A percentile compares a stretch with the other conserved stretches of the same genome.
phyloP scores from a whole-genome alignment of 306 rosid species.

The Cotoneaster glaucophyllus region DNA sequence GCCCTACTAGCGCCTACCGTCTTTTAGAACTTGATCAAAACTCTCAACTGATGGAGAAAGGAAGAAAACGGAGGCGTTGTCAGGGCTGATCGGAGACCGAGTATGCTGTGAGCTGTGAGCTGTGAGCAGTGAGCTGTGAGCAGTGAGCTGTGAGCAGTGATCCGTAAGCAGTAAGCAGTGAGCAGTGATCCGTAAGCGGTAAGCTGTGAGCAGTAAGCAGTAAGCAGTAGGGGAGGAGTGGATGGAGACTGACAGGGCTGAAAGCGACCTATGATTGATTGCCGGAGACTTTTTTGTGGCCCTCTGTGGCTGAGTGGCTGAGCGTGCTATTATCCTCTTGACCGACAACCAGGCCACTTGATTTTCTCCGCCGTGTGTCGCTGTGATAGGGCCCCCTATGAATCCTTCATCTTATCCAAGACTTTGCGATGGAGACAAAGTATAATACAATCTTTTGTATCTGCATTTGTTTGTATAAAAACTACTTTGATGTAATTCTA shows the following conservation, averaged over 20 bases:
- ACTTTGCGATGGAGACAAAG: neutral
- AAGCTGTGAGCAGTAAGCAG: neutral
- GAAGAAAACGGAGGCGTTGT: conserved; percentile 11
- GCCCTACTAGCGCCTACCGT: no score
- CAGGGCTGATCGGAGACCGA: conserved; percentile 35
- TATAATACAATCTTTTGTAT: neutral
- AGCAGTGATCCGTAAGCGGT: neutral
- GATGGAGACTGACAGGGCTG: conserved; percentile 13
- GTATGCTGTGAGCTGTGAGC: neutral
- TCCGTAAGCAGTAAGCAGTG: neutral
- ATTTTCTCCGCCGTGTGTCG: neutral
- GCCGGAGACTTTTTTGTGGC: conserved; percentile 5
- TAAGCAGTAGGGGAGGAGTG: neutral
- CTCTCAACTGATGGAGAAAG: neutral
- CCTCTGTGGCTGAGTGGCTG: neutral
- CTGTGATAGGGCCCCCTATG: neutral
- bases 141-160: neutral
- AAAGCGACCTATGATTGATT: conserved; percentile 6
- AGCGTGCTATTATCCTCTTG: conserved; percentile 5
- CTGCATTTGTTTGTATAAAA: neutral
- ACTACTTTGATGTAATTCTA: no score
- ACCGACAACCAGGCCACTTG: conserved; percentile 1
- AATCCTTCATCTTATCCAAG: neutral
- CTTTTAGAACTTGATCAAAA: no score
- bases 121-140: neutral